Evolutionary conservation across 371 early-diverging fungal genomes (phyloP).

Genomic region (Gilbertella persicaria): DNA sequence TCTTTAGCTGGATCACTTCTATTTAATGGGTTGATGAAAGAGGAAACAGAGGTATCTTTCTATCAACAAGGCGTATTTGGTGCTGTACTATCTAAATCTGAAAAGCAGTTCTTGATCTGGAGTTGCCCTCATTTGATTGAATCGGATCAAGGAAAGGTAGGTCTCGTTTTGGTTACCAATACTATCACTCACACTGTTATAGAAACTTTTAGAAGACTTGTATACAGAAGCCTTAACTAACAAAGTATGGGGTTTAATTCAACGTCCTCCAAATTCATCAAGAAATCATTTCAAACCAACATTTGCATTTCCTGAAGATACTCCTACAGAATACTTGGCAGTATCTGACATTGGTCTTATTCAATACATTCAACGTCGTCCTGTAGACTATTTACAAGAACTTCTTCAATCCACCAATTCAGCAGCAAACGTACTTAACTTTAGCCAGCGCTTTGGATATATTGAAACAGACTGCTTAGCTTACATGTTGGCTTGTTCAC

Average conservation of each 20-base stretch:
- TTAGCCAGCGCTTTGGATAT: slow-evolving; percentile 10
- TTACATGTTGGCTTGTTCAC: slow-evolving; percentile 7
- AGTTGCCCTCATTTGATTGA: neutral
- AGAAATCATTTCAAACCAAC: neutral
- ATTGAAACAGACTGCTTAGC: slow-evolving; percentile 4
- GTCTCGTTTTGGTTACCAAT: too few relatives aligned
- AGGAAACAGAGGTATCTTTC: slow-evolving; percentile 3
- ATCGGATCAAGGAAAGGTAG: neutral
- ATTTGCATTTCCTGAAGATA: neutral
- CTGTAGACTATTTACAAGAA: slow-evolving; percentile 8
- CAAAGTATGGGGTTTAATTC: slow-evolving; percentile 13
- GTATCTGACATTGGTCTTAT: slow-evolving; percentile 4
- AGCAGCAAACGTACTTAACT: neutral
- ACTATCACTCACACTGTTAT: too few relatives aligned
- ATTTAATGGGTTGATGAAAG: slow-evolving; percentile 11
- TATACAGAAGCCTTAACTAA: slow-evolving; percentile 5
- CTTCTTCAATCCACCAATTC: neutral
- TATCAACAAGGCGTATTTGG: slow-evolving; percentile 12
- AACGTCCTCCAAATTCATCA: neutral
- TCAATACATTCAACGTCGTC: slow-evolving; percentile 10
- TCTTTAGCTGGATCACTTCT: slow-evolving; percentile 16
- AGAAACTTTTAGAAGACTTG: slow-evolving; percentile 8
- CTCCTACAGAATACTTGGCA: slow-evolving; percentile 3
- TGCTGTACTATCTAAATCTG: slow-evolving; percentile 16
- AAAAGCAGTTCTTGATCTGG: slow-evolving; percentile 6